These are phyloP conservation scores for Parathielavia appendiculata DNA, from an alignment of 495 filamentous ascomycete species.

Conservation along the genomic window DNA sequence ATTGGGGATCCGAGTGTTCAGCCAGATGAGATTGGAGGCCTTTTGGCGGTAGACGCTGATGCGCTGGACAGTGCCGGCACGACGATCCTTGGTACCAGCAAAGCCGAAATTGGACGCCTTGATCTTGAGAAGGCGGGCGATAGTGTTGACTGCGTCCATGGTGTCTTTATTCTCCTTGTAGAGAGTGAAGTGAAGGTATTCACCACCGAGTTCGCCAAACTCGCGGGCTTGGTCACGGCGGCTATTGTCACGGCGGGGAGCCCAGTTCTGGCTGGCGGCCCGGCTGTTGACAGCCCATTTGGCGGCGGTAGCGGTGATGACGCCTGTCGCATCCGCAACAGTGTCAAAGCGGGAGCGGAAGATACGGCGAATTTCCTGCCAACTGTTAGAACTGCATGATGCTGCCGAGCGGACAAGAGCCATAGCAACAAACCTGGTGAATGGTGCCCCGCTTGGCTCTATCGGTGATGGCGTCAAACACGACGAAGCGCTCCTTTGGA, in stretches of 20 bases:
- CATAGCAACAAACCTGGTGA: conserved; percentile 34
- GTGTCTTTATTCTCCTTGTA: conserved; percentile 99
- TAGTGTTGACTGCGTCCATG: conserved; percentile 77
- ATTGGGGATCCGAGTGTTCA: conserved; percentile 58
- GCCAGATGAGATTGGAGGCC: conserved; percentile 53
- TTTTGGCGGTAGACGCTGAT: conserved; percentile 65
- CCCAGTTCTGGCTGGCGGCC: conserved; percentile 18
- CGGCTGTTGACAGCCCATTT: conserved; percentile 19
- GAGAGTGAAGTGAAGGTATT: conserved; percentile 85
- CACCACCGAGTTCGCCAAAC: conserved; percentile 52
- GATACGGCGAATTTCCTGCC: conserved; percentile 44
- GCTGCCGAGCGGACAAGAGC: background rate
- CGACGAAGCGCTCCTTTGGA: conserved; percentile 22
- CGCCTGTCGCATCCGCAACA: conserved; percentile 22
- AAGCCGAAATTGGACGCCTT: conserved; percentile 69
- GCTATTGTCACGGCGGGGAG: conserved; percentile 29
- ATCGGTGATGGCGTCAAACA: conserved; percentile 37
- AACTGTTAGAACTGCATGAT: conserved; percentile 8
- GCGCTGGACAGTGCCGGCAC: conserved; percentile 81
- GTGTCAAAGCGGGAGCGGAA: conserved; percentile 35
- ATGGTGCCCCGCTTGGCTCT: conserved; percentile 34
- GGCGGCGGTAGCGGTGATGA: conserved; percentile 35
- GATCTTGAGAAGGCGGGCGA: conserved; percentile 63
- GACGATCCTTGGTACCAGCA: conserved; percentile 90
- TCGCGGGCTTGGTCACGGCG: conserved; percentile 19